Conservation (phyloP, 2,329 filamentous ascomycete species). For the Hymenoscyphus linearis region DNA sequence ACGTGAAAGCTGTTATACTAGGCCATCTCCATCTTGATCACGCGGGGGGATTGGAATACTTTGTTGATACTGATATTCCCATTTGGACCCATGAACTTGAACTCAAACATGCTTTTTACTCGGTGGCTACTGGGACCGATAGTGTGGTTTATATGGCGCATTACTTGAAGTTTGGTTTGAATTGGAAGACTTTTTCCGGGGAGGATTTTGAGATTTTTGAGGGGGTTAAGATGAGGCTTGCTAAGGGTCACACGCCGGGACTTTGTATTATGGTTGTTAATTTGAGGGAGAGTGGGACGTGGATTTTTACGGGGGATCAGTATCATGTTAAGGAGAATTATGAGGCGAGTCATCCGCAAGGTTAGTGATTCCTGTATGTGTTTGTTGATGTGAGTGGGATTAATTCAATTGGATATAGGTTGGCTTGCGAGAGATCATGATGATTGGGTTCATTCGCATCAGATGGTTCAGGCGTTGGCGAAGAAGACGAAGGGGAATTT, state of each 20-base stretch:
- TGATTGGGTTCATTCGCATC: constrained; percentile 34
- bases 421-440: constrained; percentile 35
- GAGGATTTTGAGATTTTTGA: constrained; percentile 32
- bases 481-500: constrained; percentile 15
- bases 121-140: constrained; percentile 36
- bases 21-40: constrained; percentile 43
- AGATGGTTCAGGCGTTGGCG: constrained; percentile 33
- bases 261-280: constrained; percentile 14
- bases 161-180: constrained; percentile 35
- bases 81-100: constrained; percentile 25
- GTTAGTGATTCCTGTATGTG: neutral
- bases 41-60: constrained; percentile 41
- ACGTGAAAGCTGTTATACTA: constrained; percentile 40
- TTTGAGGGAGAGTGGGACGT: constrained; percentile 28
- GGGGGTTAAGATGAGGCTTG: constrained; percentile 28
- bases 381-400: neutral
- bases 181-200: constrained; percentile 37
- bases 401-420: constrained; percentile 15
- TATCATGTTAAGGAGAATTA: constrained; percentile 38
- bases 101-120: constrained; percentile 40
- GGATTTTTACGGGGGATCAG: constrained; percentile 38
- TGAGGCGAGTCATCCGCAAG: constrained; percentile 31
- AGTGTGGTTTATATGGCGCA: constrained; percentile 33
- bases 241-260: constrained; percentile 15
- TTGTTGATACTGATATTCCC: constrained; percentile 35